Base-by-base conservation (phyloP, 2,329 filamentous ascomycete species). In the Paramyrothecium sp. region DNA sequence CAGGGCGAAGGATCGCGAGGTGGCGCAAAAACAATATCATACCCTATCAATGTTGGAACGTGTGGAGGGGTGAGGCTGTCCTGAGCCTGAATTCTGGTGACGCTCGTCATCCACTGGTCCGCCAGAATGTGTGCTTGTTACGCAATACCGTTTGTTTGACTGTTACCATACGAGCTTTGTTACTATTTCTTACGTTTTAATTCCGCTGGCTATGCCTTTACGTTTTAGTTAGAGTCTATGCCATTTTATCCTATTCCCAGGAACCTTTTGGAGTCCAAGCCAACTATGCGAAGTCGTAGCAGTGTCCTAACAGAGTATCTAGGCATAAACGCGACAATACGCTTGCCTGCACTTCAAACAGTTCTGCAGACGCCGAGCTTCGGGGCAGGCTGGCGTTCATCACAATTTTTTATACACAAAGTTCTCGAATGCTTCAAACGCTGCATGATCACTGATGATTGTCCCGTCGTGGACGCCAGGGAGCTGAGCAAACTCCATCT, bases 401-500 rank as follows among this genome's bases (percentile, higher is more conserved):
- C 26, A 10, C 55, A 4, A 55, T 33, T 10, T 63, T 55, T 49
- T 73, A 67, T 78, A 82, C 53, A 83, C 73, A 58, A 75, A 83
- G 1, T 73, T 71, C 58, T 83, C 85, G 23, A 86, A 71, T 67
- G 84, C 74, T 67, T 75, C 74, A 72, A 82, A 85, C 1, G 83
- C 81, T 81, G 78, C 17, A 83, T 82, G 68, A 58, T 75, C 71
- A 58, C 77, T 77, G 60, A 76, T 67, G 48, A 76, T 74, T 58
- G 71, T 69, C 55, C 67, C 67, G 64, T 76, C 72, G 56, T 74
- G 72, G 0, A 72, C 84, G 19, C 88, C 89, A 0, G 85, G 83
- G 2, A 82, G 84, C 73, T 87, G 81, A 38, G 89, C 80, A 68
- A 84, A 95, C 60, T 88, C 89, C 60, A 96, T 80, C 78, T 96